A percentile compares a stretch with the other conserved stretches of the same genome.
These are phyloP conservation scores for Acephala macrosclerotiorum DNA, from an alignment of 2,329 filamentous ascomycete species.

Conservation along the genomic window DNA sequence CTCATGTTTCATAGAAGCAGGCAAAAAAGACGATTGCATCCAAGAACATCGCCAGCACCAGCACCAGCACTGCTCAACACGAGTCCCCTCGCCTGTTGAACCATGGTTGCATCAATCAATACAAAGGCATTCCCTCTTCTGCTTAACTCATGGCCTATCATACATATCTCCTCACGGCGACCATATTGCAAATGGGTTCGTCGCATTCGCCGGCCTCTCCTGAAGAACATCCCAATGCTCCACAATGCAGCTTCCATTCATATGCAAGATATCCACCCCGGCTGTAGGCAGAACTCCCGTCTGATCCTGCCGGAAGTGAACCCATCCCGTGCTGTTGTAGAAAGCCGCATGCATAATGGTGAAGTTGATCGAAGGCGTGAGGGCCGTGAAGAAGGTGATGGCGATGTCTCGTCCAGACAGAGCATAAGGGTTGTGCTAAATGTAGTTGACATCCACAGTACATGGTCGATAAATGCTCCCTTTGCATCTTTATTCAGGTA, in stretches of 20 bases:
- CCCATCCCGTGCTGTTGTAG: slow-evolving; percentile 1
- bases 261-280: not conserved
- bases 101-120: too few species aligned
- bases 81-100: too few species aligned
- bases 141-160: not conserved
- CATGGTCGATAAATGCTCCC: not conserved
- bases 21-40: too few species aligned
- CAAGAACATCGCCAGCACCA: too few species aligned
- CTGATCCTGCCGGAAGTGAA: not conserved
- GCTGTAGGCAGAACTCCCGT: not conserved
- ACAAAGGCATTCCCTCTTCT: not conserved
- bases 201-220: slow-evolving; percentile 1
- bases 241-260: slow-evolving; percentile 6
- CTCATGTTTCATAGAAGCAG: too few species aligned
- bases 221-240: slow-evolving; percentile 10
- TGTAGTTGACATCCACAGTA: not conserved
- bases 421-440: not conserved
- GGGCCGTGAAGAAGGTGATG: not conserved
- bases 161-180: not conserved
- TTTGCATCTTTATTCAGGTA: not conserved
- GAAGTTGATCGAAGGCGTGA: not conserved
- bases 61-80: too few species aligned
- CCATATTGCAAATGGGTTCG: slow-evolving; percentile 1
- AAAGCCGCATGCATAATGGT: not conserved
- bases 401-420: not conserved